Percentiles rank a stretch among this genome's conserved stretches.
Evolutionary conservation across 23 red algal species (phyloP).

Genomic region (Agarophyton chilense): DNA sequence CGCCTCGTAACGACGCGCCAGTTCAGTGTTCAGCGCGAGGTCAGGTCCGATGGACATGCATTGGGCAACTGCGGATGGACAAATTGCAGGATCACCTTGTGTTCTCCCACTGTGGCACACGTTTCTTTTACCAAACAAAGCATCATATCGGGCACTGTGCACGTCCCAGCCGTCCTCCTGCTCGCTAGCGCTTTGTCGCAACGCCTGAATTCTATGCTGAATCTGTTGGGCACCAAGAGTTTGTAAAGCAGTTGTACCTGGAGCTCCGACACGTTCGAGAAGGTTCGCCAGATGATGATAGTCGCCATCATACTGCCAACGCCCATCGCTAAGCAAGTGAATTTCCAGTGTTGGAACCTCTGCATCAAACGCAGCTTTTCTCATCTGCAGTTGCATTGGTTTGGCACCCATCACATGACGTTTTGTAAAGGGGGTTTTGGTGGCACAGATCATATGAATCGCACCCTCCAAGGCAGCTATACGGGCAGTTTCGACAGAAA

Average conservation of each 20-base stretch:
- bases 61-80: not conserved
- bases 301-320: conserved; percentile 41
- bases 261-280: not conserved
- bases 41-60: conserved; percentile 2
- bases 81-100: conserved; percentile 4
- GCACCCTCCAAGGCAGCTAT: conserved; percentile 31
- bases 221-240: not conserved
- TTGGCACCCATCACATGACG: not conserved
- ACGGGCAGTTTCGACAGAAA: conserved; percentile 48
- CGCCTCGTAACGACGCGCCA: not conserved
- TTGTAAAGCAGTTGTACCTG: not conserved
- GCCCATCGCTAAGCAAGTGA: not conserved
- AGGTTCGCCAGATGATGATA: conserved; percentile 19
- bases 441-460: not conserved
- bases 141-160: not conserved
- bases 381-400: conserved; percentile 1
- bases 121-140: not conserved
- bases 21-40: not conserved
- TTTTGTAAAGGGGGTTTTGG: not conserved
- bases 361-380: not conserved
- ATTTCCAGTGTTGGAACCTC: not conserved
- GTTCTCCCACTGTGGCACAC: not conserved
- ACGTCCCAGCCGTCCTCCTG: not conserved
- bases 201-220: not conserved
- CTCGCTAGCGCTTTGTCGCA: not conserved